Evolutionary conservation across 2,329 filamentous ascomycete genomes (phyloP).

Genomic region (Metarhizium guizhouense): DNA sequence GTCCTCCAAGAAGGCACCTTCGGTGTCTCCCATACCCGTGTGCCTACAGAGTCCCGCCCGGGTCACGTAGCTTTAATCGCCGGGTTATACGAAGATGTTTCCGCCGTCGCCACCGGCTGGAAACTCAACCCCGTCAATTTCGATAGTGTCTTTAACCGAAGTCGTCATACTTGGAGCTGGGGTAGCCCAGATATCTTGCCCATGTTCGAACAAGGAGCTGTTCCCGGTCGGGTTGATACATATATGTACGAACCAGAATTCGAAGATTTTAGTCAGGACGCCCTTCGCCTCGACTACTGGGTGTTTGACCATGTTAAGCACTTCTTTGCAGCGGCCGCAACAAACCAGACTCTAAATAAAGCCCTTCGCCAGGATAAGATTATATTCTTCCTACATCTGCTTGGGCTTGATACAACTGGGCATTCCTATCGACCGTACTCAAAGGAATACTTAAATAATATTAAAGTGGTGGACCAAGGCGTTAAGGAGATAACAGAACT

Average conservation of each 20-base stretch:
- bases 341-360: conserved; percentile 64
- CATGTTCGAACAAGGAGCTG: conserved; percentile 94
- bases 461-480: conserved; percentile 87
- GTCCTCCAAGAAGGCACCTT: conserved; percentile 89
- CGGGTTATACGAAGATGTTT: conserved; percentile 95
- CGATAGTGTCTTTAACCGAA: conserved; percentile 96
- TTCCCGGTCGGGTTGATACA: conserved; percentile 79
- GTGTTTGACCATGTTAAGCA: conserved; percentile 91
- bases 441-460: conserved; percentile 88
- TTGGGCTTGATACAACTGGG: conserved; percentile 85
- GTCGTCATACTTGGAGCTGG: conserved; percentile 97
- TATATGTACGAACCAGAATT: conserved; percentile 73
- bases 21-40: conserved; percentile 91
- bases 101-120: conserved; percentile 94
- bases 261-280: conserved; percentile 84
- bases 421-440: conserved; percentile 86
- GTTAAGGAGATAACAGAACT: conserved; percentile 75
- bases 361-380: conserved; percentile 73
- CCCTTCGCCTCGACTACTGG: conserved; percentile 78
- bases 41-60: conserved; percentile 91
- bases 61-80: conserved; percentile 96
- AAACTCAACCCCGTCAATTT: conserved; percentile 98
- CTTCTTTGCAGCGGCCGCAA: conserved; percentile 72
- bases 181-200: conserved; percentile 93
- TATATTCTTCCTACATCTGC: conserved; percentile 90